A percentile compares a stretch with the other conserved stretches of the same genome.
Conservation (phyloP, 2,329 filamentous ascomycete genomes). For the Sporothrix schenckii region DNA sequence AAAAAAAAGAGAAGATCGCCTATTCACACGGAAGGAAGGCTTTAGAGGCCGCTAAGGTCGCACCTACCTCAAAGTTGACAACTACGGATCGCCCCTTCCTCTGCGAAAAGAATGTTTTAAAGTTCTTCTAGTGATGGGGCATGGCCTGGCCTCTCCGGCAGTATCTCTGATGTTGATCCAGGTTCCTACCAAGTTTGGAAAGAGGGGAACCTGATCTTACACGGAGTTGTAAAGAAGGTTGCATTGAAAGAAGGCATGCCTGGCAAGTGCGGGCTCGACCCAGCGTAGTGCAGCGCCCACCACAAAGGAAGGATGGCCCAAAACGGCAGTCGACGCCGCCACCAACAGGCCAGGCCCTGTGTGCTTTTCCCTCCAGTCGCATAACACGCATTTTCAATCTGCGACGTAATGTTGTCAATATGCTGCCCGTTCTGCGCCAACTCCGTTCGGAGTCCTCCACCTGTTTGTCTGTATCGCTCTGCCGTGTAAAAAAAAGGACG, state of each 20-base stretch:
- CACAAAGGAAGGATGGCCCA: constrained; percentile 1
- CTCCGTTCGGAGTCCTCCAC: constrained; percentile 1
- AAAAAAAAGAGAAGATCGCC: neutral
- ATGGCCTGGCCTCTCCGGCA: neutral
- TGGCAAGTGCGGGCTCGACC: neutral
- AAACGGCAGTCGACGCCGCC: neutral
- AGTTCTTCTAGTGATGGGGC: neutral
- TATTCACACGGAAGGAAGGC: neutral
- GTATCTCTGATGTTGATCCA: neutral
- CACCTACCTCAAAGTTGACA: neutral
- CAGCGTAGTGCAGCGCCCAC: neutral
- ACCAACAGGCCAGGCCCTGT: neutral
- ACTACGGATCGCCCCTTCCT: neutral
- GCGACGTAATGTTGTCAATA: neutral
- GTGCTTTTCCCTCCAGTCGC: neutral
- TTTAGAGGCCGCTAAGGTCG: neutral
- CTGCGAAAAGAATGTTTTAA: neutral
- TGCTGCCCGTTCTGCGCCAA: neutral
- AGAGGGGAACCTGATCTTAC: constrained; percentile 25
- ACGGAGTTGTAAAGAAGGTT: constrained; percentile 2
- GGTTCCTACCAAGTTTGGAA: constrained; percentile 30
- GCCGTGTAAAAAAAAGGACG: neutral
- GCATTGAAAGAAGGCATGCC: neutral
- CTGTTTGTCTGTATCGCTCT: neutral
- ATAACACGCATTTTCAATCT: constrained; percentile 7